Evolutionary conservation across 345 rosid species (phyloP).

Genomic region (Microcos paniculata): DNA sequence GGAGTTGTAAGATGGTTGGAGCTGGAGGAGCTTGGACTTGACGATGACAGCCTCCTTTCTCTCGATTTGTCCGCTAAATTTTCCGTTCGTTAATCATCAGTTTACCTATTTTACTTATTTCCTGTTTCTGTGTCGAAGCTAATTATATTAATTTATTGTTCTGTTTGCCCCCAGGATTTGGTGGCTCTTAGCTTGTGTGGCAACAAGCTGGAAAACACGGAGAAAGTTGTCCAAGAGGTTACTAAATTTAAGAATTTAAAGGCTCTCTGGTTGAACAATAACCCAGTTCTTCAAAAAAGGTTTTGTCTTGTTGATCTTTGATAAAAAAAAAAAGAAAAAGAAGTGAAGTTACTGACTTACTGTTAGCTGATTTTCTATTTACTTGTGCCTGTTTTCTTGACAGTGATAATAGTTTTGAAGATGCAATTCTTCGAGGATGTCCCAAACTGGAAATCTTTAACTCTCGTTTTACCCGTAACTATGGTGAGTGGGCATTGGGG

Average conservation of each 20-base stretch:
- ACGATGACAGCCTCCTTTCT: constrained; percentile 55
- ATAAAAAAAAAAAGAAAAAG: neutral
- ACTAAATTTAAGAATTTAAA: constrained; percentile 59
- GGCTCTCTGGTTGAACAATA: constrained; percentile 86
- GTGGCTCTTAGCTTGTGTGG: constrained; percentile 76
- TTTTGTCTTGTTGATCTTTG: constrained; percentile 26
- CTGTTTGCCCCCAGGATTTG: constrained; percentile 49
- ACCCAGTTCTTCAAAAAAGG: constrained; percentile 62
- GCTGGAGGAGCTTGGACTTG: constrained; percentile 71
- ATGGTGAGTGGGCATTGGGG: constrained; percentile 85
- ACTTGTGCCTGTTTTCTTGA: constrained; percentile 25
- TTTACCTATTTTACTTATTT: neutral
- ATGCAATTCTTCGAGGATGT: constrained; percentile 57
- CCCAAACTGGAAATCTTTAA: constrained; percentile 75
- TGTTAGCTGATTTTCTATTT: constrained; percentile 7
- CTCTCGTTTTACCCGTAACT: constrained; percentile 65
- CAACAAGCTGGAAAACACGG: constrained; percentile 63
- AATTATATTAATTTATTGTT: neutral
- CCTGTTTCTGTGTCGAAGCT: neutral
- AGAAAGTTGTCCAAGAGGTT: constrained; percentile 58
- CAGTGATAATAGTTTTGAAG: constrained; percentile 50
- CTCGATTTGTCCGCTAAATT: constrained; percentile 58
- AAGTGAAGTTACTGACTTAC: neutral
- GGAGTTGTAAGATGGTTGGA: constrained; percentile 75
- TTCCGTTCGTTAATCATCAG: constrained; percentile 40